Evolutionary conservation across 257 asterid species (phyloP), one percentile per base, ranked within the genome.

Genomic region (Solanum chiquidenum): DNA sequence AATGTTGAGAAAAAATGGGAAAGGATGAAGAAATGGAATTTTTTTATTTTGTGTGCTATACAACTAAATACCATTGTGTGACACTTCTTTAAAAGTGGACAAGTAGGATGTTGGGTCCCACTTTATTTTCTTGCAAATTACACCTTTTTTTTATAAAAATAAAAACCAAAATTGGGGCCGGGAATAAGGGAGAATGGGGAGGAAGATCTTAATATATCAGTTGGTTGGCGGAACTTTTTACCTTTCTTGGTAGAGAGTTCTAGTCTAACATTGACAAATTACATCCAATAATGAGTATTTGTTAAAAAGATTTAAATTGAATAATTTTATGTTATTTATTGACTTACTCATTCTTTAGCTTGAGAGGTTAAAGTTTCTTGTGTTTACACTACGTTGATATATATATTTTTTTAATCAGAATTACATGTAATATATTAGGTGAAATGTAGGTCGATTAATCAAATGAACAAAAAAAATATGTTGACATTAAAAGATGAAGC

Each of bases 141-240:
- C 64, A 52, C 9, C 0, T 16, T 5, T 14, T 49, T 46, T 3
- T 9, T 8, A 1, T 2, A 44, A 12, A 42, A 42, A 42, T 0
- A 1, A 44, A 42, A 42, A 42, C 1, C 13, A 0, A 44, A 46
- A 12, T 46, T 46, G 2, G 42, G 23, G 21, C 0, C 9, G 1
- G 0, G 0, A 49, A 14, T 5, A 49, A 16, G 21, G 21, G 8
- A 49, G 5, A 49, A 2, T 49, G 3, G 0, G 55, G 44, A 49
- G 3, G 0, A 5, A 49, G 0, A 52, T 52, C 23, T 52, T 52
- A 52, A 52, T 52, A 52, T 52, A 52, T 52, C 4, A 52, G 4
- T 16, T 52, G 23, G 0, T 52, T 6, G 9, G 0, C 1, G 9
- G 3, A 16, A 52, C 0, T 16, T 52, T 40, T 52, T 49, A 49